phyloP scores from a whole-genome alignment of 306 rosid genomes.

The Acacia crassicarpa region DNA sequence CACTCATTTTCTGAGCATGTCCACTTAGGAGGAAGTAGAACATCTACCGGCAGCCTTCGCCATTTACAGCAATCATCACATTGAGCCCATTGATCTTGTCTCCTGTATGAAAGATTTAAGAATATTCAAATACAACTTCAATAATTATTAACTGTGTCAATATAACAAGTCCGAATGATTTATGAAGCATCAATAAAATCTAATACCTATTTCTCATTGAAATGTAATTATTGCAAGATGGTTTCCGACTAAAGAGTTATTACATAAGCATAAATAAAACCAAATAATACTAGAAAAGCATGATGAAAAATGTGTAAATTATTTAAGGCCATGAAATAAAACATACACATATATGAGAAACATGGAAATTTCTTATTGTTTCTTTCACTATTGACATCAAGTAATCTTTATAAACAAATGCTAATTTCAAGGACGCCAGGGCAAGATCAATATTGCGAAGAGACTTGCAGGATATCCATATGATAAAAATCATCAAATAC shows the following conservation, averaged over 20 bases:
- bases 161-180: background rate
- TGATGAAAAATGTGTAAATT: background rate
- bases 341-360: background rate
- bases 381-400: background rate
- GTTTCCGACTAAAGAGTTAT: background rate
- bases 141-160: constrained; percentile 3
- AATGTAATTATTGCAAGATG: background rate
- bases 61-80: constrained; percentile 95
- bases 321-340: background rate
- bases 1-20: constrained; percentile 80
- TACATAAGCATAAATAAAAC: background rate
- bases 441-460: background rate
- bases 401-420: background rate
- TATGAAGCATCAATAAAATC: constrained; percentile 13
- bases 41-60: constrained; percentile 82
- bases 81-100: constrained; percentile 89
- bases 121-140: constrained; percentile 40
- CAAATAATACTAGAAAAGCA: background rate
- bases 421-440: background rate
- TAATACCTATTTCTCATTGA: constrained; percentile 15
- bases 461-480: background rate
- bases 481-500: constrained; percentile 13
- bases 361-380: background rate
- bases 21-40: constrained; percentile 98
- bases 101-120: constrained; percentile 50